Evolutionary conservation across 2,329 filamentous ascomycete species (phyloP), one percentile per base, ranked within the genome.

Genomic region (Aspergillus pseudotamarii): DNA sequence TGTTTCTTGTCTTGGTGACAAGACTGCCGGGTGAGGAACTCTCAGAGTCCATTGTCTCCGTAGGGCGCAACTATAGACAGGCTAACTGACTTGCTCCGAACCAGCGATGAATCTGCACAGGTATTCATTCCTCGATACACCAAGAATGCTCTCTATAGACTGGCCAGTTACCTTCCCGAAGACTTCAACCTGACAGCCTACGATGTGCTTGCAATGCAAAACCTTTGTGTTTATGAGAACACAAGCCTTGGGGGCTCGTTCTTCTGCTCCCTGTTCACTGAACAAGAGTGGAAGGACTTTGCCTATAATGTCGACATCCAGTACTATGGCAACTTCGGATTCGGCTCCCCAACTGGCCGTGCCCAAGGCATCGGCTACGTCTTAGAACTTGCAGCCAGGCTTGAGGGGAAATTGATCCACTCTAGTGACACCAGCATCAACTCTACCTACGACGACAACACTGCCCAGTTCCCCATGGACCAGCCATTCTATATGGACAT

Each of bases 191-290:
- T 86, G 38, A 85, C 77, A 1, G 66, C 76, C 41, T 81, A 82
- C 64, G 84, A 86, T 69, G 81, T 82, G 0, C 84, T 85, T 53
- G 80, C 78, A 26, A 81, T 83, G 79, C 80, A 81, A 69, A 85
- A 79, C 65, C 78, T 85, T 58, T 88, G 85, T 66, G 81, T 83
- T 2, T 87, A 87, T 67, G 85, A 87, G 70, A 76, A 75, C 54
- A 81, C 76, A 43, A 84, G 81, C 65, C 78, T 86, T 19, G 82
- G 83, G 23, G 73, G 72, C 61, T 85, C 82, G 4, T 78, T 82
- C 36, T 86, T 86, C 73, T 86, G 85, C 73, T 66, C 70, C 23
- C 78, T 86, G 30, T 86, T 87, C 73, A 86, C 84, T 0, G 76
- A 79, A 51, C 79, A 84, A 56, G 85, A 87, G 69, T 87, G 84